Evolutionary conservation across 495 filamentous ascomycete species (phyloP).

Genomic region (Penicillium subrubescens): DNA sequence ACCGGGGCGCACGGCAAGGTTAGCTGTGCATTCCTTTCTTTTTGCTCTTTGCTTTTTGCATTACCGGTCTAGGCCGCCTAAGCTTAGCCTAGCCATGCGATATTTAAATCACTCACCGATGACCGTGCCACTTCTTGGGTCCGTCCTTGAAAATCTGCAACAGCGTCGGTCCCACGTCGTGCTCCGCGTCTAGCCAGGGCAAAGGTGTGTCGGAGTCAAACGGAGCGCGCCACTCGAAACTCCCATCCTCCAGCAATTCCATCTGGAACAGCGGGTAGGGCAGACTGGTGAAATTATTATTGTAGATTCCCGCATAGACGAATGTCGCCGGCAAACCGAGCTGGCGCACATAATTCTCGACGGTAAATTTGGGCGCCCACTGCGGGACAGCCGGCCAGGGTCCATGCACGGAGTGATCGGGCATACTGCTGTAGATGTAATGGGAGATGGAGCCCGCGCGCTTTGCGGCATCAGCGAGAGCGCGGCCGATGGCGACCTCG

Average conservation of each 20-base stretch:
- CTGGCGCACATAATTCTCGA: conserved; percentile 87
- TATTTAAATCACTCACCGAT: conserved; percentile 57
- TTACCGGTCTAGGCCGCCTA: too few species aligned
- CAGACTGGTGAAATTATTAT: conserved; percentile 97
- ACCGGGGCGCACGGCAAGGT: neutral
- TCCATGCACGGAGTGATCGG: conserved; percentile 79
- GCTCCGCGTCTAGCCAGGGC: conserved; percentile 97
- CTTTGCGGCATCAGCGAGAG: conserved; percentile 87
- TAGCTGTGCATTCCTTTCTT: neutral
- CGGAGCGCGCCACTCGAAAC: conserved; percentile 91
- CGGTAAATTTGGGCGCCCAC: conserved; percentile 88
- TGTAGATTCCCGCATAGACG: conserved; percentile 95
- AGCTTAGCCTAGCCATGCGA: too few species aligned
- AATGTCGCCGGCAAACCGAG: conserved; percentile 85
- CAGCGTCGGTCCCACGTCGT: conserved; percentile 93
- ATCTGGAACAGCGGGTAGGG: conserved; percentile 93
- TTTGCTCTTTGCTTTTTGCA: neutral
- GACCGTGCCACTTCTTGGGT: conserved; percentile 76
- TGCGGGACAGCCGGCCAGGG: conserved; percentile 84
- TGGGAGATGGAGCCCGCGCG: conserved; percentile 76
- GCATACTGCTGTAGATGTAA: conserved; percentile 96
- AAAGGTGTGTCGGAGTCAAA: conserved; percentile 86
- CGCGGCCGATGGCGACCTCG: conserved; percentile 83
- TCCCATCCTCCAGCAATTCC: conserved; percentile 78
- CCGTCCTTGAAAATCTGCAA: conserved; percentile 97